Percentiles rank a stretch among this genome's conserved stretches.
These are phyloP conservation scores for Candida gorgasii DNA, from an alignment of 805 yeast species.

Conservation along the genomic window DNA sequence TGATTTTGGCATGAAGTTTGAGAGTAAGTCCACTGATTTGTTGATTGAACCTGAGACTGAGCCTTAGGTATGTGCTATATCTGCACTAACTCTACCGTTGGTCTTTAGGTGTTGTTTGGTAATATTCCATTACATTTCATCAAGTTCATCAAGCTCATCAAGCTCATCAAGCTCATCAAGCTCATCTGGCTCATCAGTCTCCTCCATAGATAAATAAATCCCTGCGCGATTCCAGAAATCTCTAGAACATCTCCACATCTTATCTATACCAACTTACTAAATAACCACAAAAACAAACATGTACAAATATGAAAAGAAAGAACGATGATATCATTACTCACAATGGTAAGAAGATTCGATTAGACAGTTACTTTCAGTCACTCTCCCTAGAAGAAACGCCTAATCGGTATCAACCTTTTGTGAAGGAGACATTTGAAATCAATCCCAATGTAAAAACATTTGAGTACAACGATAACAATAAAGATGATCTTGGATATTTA, in stretches of 20 bases:
- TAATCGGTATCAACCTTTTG: conserved; percentile 10
- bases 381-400: conserved; percentile 19
- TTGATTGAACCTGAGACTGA: conserved; percentile 7
- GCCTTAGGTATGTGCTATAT: background rate
- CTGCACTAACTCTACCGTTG: background rate
- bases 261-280: background rate
- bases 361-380: conserved; percentile 29
- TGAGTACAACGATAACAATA: background rate
- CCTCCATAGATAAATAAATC: too few species aligned
- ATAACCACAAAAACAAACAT: background rate
- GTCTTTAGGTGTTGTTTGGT: too few species aligned
- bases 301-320: conserved; percentile 2
- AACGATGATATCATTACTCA: conserved; percentile 13
- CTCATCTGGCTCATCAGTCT: too few species aligned
- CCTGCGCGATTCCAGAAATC: background rate
- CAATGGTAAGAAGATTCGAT: conserved; percentile 28
- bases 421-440: conserved; percentile 6
- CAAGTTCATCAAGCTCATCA: too few species aligned
- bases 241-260: background rate
- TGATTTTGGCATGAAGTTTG: conserved; percentile 18
- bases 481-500: conserved; percentile 10
- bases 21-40: conserved; percentile 16
- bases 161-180: too few species aligned
- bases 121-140: too few species aligned
- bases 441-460: conserved; percentile 7